These are phyloP conservation scores for Polyporus arcularius DNA, from an alignment of 768 basidiomycete genomes.

Conservation along the genomic window DNA sequence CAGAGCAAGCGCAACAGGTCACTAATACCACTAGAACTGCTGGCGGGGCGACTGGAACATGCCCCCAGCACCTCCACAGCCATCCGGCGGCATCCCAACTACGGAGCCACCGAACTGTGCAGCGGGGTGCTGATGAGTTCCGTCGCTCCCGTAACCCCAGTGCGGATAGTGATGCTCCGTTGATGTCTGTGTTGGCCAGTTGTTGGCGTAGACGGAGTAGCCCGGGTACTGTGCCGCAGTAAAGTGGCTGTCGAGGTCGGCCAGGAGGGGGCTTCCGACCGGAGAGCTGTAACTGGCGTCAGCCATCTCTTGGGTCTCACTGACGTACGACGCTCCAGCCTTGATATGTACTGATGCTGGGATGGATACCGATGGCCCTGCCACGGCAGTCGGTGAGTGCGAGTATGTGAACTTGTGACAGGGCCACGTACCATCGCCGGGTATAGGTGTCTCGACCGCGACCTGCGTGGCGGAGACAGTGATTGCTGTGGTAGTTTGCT, in stretches of 20 bases:
- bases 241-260: not conserved
- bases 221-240: too few species aligned
- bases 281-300: not conserved
- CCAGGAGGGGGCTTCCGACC: not conserved
- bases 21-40: too few species aligned
- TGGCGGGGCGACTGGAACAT: too few species aligned
- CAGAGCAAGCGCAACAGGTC: too few species aligned
- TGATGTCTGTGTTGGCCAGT: too few species aligned
- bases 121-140: too few species aligned
- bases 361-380: not conserved
- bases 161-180: too few species aligned
- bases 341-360: not conserved
- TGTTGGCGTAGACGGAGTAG: too few species aligned
- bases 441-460: not conserved
- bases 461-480: not conserved
- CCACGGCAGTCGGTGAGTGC: not conserved
- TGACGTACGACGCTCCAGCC: not conserved
- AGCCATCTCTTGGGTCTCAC: not conserved
- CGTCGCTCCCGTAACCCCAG: too few species aligned
- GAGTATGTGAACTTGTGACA: not conserved
- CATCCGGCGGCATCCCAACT: too few species aligned
- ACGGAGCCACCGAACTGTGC: too few species aligned
- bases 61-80: too few species aligned
- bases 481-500: not conserved
- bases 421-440: not conserved